Base-by-base conservation (phyloP, 352 stramenopile genomes). In the Sclerospora graminicola region DNA sequence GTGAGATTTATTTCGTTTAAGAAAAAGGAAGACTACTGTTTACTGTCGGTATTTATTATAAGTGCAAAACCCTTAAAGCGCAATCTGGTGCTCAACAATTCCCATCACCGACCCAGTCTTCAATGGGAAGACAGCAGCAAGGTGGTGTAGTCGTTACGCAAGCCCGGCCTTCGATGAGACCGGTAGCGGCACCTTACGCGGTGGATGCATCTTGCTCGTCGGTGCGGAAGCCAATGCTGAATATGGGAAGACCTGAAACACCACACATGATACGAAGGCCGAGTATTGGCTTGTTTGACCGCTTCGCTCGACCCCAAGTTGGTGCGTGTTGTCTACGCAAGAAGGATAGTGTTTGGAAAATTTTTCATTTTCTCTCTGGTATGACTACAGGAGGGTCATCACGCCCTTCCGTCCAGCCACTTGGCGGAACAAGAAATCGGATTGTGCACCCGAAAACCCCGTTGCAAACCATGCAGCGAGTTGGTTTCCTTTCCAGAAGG, bases 1-100 rank as follows among this genome's bases (percentile, higher is more conserved):
- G 80, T 82, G 47, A 37, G 45, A 4, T 18, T 4, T 24, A n/a
- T 26, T 26, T 6, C 21, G 21, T 7, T 26, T 26, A 26, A 26
- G 21, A 26, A 26, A 26, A 26, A 6, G 21, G 21, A 26, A 6
- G 6, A n/a, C n/a, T n/a, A n/a, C n/a, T 26, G 6, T 26, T 26
- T 7, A 26, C 31, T 66, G 31, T 62, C 44, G 0, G 5, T 37
- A 11, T 18, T 15, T 40, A 30, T 42, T 7, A 36, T 30, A 15
- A 85, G 70, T 89, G 71, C 68, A 84, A 86, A 52, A 72, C 66
- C 2, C 42, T 88, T 14, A 88, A 88, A 57, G 33, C 58, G 0
- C 72, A 85, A 26, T 20, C 64, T 2, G 66, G 41, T 29, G 40
- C 54, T 10, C 55, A 65, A 0, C 75, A 81, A 56, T 81, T 84